Percentiles rank a stretch among this genome's conserved stretches.
These are phyloP conservation scores for Pholiota conissans DNA, from an alignment of 768 basidiomycete genomes.

Conservation along the genomic window DNA sequence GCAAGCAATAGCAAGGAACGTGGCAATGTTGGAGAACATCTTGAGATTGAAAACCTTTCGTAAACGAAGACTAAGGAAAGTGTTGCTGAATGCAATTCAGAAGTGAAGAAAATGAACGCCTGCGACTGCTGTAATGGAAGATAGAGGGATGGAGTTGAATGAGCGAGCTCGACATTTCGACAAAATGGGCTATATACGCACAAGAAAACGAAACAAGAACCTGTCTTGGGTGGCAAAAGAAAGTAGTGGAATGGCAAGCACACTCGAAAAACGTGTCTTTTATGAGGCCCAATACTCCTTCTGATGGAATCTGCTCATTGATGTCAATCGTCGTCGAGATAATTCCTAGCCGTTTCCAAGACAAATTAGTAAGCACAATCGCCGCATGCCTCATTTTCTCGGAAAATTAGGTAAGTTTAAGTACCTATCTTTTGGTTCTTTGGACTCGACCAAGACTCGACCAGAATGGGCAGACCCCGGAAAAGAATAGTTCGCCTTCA, in stretches of 20 bases:
- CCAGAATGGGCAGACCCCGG: too few species aligned
- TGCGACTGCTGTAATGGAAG: slow-evolving; percentile 29
- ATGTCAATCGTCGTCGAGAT: slow-evolving; percentile 2
- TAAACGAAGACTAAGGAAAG: slow-evolving; percentile 13
- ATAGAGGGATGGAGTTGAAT: background rate
- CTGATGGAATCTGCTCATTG: slow-evolving; percentile 2
- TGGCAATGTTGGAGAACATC: slow-evolving; percentile 23
- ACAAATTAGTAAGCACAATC: slow-evolving; percentile 10
- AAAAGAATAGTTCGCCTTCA: too few species aligned
- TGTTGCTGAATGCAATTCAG: slow-evolving; percentile 15
- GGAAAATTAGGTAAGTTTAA: too few species aligned
- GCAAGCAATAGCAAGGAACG: slow-evolving; percentile 33
- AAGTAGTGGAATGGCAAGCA: slow-evolving; percentile 30
- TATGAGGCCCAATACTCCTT: slow-evolving; percentile 11
- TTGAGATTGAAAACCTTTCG: slow-evolving; percentile 14
- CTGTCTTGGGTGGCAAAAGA: slow-evolving; percentile 50
- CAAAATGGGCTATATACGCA: slow-evolving; percentile 16
- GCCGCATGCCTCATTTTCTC: too few species aligned
- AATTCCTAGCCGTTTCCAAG: slow-evolving; percentile 16
- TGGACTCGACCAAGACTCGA: too few species aligned
- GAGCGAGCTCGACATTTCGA: background rate
- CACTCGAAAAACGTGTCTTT: slow-evolving; percentile 2
- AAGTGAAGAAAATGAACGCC: slow-evolving; percentile 26
- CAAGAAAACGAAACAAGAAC: slow-evolving; percentile 43
- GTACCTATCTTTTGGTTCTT: too few species aligned